phyloP scores from a whole-genome alignment of 352 stramenopile species.

The Phytophthora vignae region DNA sequence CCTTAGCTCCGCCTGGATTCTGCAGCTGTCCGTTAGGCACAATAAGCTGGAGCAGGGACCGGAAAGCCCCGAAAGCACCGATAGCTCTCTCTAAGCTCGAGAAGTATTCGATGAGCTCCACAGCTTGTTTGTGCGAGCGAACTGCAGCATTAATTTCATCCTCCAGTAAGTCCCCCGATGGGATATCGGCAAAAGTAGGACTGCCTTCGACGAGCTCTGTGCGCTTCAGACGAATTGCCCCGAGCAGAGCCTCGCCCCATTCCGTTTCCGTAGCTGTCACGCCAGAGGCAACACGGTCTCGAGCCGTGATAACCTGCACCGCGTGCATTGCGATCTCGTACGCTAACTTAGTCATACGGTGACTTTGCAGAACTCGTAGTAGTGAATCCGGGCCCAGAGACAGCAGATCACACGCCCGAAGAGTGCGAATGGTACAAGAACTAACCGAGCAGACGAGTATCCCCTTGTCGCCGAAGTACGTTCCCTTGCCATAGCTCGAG shows the following conservation, averaged over 20 bases:
- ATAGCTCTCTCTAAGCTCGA: conserved; percentile 40
- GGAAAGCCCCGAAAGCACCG: conserved; percentile 48
- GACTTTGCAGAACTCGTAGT: conserved; percentile 48
- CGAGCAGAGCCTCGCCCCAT: conserved; percentile 49
- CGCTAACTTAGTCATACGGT: conserved; percentile 50
- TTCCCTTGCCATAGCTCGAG: conserved; percentile 50
- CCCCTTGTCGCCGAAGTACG: conserved; percentile 69
- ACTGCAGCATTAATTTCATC: conserved; percentile 5
- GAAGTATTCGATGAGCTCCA: conserved; percentile 37
- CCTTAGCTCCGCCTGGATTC: conserved; percentile 16
- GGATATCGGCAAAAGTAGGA: conserved; percentile 3
- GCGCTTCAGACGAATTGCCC: conserved; percentile 45
- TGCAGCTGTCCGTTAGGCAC: conserved; percentile 59
- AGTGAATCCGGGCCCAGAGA: conserved; percentile 55
- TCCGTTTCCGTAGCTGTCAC: conserved; percentile 44
- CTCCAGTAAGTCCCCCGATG: neutral
- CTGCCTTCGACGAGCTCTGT: conserved; percentile 13
- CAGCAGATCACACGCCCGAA: conserved; percentile 67
- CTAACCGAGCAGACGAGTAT: conserved; percentile 65
- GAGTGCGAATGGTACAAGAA: conserved; percentile 52
- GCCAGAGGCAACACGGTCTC: conserved; percentile 14
- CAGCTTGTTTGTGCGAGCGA: conserved; percentile 28
- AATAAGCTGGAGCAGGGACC: conserved; percentile 57
- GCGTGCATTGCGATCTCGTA: conserved; percentile 51
- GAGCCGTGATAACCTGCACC: conserved; percentile 25